A percentile compares a stretch with the other conserved stretches of the same genome.
Conservation (phyloP, 2,329 filamentous ascomycete genomes). For the Pseudocercospora crystallina region DNA sequence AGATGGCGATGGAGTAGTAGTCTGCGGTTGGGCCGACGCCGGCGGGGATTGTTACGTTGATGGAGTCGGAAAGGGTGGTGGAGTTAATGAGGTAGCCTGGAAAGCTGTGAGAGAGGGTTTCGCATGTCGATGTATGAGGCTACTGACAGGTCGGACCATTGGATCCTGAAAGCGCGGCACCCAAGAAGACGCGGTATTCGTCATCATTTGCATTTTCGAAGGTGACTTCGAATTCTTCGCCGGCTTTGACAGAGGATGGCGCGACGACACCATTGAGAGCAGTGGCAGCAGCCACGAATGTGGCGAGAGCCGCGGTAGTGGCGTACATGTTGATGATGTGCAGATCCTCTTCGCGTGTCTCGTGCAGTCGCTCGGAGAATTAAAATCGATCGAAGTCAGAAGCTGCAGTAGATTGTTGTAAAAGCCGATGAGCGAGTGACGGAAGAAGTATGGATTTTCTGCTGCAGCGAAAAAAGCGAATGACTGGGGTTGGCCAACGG, state of each 20-base stretch:
- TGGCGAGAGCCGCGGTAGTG: conserved; percentile 6
- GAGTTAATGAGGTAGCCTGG: conserved; percentile 37
- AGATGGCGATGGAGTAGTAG: conserved; percentile 34
- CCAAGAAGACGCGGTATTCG: conserved; percentile 37
- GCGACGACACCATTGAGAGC: conserved; percentile 31
- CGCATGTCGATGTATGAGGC: neutral
- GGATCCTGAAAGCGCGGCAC: conserved; percentile 33
- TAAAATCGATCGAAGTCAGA: no score
- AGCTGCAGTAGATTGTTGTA: no score
- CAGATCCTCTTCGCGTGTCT: no score
- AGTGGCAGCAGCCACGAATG: conserved; percentile 9
- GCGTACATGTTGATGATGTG: no score
- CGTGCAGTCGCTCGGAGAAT: no score
- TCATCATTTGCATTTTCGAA: conserved; percentile 30
- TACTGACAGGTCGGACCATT: conserved; percentile 34
- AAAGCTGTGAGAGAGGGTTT: neutral
- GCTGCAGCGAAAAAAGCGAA: conserved; percentile 2
- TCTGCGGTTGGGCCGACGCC: conserved; percentile 32
- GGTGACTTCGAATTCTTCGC: conserved; percentile 34
- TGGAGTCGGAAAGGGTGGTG: conserved; percentile 27
- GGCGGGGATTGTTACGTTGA: conserved; percentile 34
- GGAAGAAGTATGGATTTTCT: no score
- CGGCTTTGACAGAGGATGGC: conserved; percentile 27
- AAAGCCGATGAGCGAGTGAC: no score
- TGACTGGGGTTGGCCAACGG: conserved; percentile 11